A percentile compares a stretch with the other conserved stretches of the same genome.
Evolutionary conservation across 345 rosid genomes (phyloP).

Genomic region (Raphanus sativus): DNA sequence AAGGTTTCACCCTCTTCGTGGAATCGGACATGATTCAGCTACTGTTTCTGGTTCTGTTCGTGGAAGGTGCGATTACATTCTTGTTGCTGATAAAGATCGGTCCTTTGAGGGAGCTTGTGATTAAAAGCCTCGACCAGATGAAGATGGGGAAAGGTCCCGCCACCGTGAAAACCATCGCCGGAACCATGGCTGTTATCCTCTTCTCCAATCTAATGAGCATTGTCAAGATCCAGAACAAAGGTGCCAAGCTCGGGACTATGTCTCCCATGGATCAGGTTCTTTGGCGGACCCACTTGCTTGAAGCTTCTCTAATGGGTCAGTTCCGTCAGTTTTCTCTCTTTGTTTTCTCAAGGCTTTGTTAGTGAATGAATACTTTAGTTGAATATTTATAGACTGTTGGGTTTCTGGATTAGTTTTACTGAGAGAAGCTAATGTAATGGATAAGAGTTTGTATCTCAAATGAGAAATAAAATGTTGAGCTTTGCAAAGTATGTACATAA

Average conservation of each 20-base stretch:
- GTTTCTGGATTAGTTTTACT: not conserved
- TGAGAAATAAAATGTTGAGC: no score
- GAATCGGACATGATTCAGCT: conserved; percentile 71
- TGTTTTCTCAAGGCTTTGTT: not conserved
- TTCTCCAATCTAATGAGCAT: conserved; percentile 80
- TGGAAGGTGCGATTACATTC: conserved; percentile 69
- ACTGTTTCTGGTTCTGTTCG: conserved; percentile 74
- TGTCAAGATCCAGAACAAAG: conserved; percentile 94
- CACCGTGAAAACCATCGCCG: conserved; percentile 86
- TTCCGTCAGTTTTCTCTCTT: no score
- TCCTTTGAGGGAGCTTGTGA: conserved; percentile 84
- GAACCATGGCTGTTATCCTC: conserved; percentile 85
- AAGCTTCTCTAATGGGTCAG: conserved; percentile 90
- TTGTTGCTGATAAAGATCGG: conserved; percentile 78
- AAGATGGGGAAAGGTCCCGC: conserved; percentile 93
- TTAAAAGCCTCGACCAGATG: conserved; percentile 83
- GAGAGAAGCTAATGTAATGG: no score
- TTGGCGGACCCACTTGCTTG: conserved; percentile 96
- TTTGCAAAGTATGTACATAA: not conserved
- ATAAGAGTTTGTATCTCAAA: no score
- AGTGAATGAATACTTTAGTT: not conserved
- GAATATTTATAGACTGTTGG: not conserved
- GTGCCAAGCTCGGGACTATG: conserved; percentile 96
- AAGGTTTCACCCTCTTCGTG: conserved; percentile 1
- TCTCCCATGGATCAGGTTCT: conserved; percentile 99